Evolutionary conservation across 768 basidiomycete genomes (phyloP), one percentile per base, ranked within the genome.

Genomic region (Termitomyces sp.): DNA sequence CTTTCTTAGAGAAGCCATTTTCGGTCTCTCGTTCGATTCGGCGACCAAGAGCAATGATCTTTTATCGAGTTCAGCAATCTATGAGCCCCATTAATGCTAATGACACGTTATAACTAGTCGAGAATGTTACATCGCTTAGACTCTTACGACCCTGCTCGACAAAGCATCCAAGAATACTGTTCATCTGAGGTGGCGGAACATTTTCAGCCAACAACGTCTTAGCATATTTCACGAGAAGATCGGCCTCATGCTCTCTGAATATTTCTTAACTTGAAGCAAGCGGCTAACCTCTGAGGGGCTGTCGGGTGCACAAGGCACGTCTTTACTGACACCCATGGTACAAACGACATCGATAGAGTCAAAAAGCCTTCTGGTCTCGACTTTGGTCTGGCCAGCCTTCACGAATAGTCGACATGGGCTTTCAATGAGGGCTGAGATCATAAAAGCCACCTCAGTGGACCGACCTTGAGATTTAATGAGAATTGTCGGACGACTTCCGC

Each of bases 401-500:
- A 45, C 57, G 58, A 48, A 52, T 30, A 14, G 23, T 32, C 35
- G 27, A 42, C n/a, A n/a, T 53, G 14, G 32, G 41, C 10, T 2
- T 34, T 34, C 2, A 0, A 12, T 34, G 12, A 34, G 12, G 34
- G n/a, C 27, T 23, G 17, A 41, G 3, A 44, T 46, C 28, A 34
- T 49, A 32, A 3, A 40, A 57, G 34, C 9, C 39, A 21, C 9
- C n/a, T 19, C 16, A n/a, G 8, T 37, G 8, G 5, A 46, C 23
- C 44, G 67, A 83, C 83, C 73, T 79, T 66, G 11, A 86, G 74
- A 10, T 74, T 66, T 4, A 83, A 52, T 0, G 70, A 59, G 66
- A 85, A 83, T 0, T 70, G 70, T 9, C 84, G 76, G 40, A 80
- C 78, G 19, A 86, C 68, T 62, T 86, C 81, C 1, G 83, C 84